Percentiles rank a stretch among this genome's conserved stretches.
Conservation (phyloP, 1,284 basidiomycete genomes). For the Moesziomyces globuligerus region DNA sequence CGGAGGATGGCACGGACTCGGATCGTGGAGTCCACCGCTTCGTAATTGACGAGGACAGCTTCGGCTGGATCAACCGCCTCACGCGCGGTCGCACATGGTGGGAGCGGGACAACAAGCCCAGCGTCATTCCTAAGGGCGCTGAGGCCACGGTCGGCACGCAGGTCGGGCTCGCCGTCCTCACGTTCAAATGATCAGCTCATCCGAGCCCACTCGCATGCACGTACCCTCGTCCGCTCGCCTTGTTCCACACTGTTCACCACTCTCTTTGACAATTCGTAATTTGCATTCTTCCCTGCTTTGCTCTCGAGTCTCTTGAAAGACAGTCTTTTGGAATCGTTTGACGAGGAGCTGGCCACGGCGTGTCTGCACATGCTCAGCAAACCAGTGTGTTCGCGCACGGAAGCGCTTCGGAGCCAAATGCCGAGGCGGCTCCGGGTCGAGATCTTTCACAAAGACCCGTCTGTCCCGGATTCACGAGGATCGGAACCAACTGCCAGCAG, state of each 20-base stretch:
- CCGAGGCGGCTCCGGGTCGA: no score
- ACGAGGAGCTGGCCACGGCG: no score
- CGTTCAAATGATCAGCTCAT: conserved; percentile 24
- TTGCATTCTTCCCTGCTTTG: background rate
- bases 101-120: conserved; percentile 12
- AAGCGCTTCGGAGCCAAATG: no score
- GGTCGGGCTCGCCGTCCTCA: conserved; percentile 38
- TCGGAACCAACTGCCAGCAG: no score
- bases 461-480: no score
- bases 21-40: conserved; percentile 27
- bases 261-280: conserved; percentile 2
- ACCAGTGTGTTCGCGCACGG: no score
- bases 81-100: conserved; percentile 35
- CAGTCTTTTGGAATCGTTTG: no score
- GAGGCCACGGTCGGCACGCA: conserved; percentile 25
- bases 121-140: conserved; percentile 22
- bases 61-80: conserved; percentile 44
- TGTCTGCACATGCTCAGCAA: no score
- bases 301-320: no score
- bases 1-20: conserved; percentile 17
- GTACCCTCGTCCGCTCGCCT: no score
- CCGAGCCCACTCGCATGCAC: background rate
- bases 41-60: conserved; percentile 38
- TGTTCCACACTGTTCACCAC: background rate
- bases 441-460: no score